Evolutionary conservation across 176 grass and related monocot species (phyloP).

Genomic region (Triticum aestivum): IWGSC_CS_RefSeq_v2.1 NC_057801.1:727633852-727634351

Average conservation of each 20-base stretch:
- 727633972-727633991: neutral
- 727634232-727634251: neutral
- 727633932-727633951: neutral
- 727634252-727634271: constrained; percentile 12
- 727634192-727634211: neutral
- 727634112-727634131: neutral
- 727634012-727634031: too few species aligned
- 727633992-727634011: neutral
- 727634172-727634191: constrained; percentile 8
- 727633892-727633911: neutral
- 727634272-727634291: neutral
- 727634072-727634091: neutral
- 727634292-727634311: neutral
- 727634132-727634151: too few species aligned
- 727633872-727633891: neutral
- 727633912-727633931: neutral
- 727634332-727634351: too few species aligned
- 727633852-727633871: neutral
- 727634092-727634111: neutral
- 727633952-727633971: neutral
- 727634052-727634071: neutral
- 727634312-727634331: neutral
- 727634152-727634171: neutral
- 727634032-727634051: too few species aligned
- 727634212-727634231: constrained; percentile 8